Conservation (phyloP, 2,329 filamentous ascomycete species). For the Diaporthe sp. region DNA sequence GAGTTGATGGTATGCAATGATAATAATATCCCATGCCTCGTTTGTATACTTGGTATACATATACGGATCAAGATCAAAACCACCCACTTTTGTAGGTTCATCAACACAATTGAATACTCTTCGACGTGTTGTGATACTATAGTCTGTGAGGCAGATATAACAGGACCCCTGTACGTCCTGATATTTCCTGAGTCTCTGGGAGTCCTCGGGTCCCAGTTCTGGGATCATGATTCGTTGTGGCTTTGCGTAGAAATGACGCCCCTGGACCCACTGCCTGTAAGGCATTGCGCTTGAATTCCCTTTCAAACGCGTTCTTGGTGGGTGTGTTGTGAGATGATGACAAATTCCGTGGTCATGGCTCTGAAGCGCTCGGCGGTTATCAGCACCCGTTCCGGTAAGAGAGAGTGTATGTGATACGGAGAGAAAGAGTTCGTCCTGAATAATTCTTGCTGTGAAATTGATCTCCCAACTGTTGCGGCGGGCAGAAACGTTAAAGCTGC, state of each 20-base stretch:
- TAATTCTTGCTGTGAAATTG: background rate
- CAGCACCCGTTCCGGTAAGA: background rate
- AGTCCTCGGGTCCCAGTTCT: background rate
- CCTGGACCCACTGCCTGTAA: background rate
- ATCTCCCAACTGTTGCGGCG: background rate
- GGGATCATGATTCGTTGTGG: background rate
- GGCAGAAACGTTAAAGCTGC: background rate
- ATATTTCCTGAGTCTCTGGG: background rate
- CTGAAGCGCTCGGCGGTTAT: background rate
- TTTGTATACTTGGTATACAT: background rate
- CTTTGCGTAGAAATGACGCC: background rate
- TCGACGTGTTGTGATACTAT: background rate
- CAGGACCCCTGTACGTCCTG: background rate
- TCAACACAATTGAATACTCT: background rate
- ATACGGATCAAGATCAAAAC: background rate
- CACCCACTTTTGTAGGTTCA: background rate
- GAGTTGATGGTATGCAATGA: conserved; percentile 6
- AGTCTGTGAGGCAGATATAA: background rate
- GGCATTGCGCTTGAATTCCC: too few relatives aligned
- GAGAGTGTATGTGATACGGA: background rate
- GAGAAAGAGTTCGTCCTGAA: conserved; percentile 12
- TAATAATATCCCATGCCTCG: background rate
- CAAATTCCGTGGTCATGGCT: background rate
- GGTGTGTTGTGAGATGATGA: background rate
- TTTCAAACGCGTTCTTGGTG: background rate